Evolutionary conservation across 2,329 filamentous ascomycete species (phyloP).

Genomic region (Aspergillus hiratsukae): DNA sequence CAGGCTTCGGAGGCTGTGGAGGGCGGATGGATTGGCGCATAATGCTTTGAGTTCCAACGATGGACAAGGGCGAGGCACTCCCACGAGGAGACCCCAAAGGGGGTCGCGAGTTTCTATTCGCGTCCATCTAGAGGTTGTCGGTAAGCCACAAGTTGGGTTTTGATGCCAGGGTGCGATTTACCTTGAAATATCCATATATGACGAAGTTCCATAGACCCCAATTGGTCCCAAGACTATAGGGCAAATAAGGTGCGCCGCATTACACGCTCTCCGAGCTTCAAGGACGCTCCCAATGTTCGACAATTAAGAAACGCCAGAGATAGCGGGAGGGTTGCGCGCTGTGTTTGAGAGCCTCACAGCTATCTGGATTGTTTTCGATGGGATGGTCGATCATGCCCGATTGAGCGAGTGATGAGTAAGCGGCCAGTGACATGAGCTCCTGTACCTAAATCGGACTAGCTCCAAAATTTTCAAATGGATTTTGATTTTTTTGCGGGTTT

Average conservation of each 20-base stretch:
- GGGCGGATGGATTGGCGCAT: conserved; percentile 35
- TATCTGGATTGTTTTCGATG: conserved; percentile 16
- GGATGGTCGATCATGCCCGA: conserved; percentile 9
- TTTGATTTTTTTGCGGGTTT: conserved; percentile 23
- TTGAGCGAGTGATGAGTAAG: conserved; percentile 20
- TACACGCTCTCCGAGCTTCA: not conserved
- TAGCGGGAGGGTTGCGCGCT: not conserved
- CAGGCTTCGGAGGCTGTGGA: conserved; percentile 34
- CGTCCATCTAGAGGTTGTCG: conserved; percentile 28
- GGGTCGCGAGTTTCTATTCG: conserved; percentile 47
- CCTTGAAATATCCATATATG: not conserved
- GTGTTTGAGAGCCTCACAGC: not conserved
- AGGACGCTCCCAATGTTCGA: not conserved
- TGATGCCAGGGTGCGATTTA: not conserved
- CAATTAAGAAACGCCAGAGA: not conserved
- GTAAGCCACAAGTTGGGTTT: not conserved
- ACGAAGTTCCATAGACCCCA: not conserved
- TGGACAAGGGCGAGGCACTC: conserved; percentile 41
- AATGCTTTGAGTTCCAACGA: conserved; percentile 28
- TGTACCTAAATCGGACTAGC: conserved; percentile 25
- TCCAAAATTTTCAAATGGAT: conserved; percentile 34
- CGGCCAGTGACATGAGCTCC: conserved; percentile 14
- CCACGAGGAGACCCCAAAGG: conserved; percentile 59
- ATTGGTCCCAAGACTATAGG: not conserved
- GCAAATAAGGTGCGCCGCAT: not conserved